Evolutionary conservation across 441 rosid genomes (phyloP), one percentile per base, ranked within the genome.

Genomic region (Erodium moschatum): DNA sequence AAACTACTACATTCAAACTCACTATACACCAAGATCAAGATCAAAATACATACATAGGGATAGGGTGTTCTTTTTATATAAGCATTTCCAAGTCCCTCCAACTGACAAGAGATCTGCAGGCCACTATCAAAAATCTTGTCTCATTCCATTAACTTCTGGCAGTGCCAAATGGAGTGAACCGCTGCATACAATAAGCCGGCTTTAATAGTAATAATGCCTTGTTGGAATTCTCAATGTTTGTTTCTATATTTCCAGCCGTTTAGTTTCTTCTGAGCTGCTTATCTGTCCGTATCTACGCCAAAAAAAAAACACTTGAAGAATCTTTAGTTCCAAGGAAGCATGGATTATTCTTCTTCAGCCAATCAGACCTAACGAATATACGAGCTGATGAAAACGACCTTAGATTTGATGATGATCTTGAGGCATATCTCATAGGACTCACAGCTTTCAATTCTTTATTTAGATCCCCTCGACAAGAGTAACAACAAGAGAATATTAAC

Each of bases 111-210:
- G 20, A 21, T 10, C 67, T 75, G 76, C 84, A 67, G 83, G 81
- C 85, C 66, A 50, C 65, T 48, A 66, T 79, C 69, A 72, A 1
- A 16, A 3, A 44, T 44, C 48, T 62, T 63, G 72, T 48, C 75
- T 64, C 58, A 20, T 24, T 75, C 12, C 21, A 33, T 44, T 62
- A 61, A 21, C 35, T 27, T 24, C 6, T 21, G 72, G 48, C 20
- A 33, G 67, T 69, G 69, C 66, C 78, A 66, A 66, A 42, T 65
- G 76, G 70, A 67, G 61, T 61, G 27, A 12, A 60, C 56, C 69
- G 15, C 27, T 62, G 11, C 35, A 42, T 54, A 54, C 62, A 16
- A 48, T 54, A 10, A 58, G 88, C 81, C 84, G 80, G 84, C 81
- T 50, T 29, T 1, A 12, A 63, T 1, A 16, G 19, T 21, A 8